Evolutionary conservation across 2,329 filamentous ascomycete genomes (phyloP).

Genomic region (Fusarium longipes): DNA sequence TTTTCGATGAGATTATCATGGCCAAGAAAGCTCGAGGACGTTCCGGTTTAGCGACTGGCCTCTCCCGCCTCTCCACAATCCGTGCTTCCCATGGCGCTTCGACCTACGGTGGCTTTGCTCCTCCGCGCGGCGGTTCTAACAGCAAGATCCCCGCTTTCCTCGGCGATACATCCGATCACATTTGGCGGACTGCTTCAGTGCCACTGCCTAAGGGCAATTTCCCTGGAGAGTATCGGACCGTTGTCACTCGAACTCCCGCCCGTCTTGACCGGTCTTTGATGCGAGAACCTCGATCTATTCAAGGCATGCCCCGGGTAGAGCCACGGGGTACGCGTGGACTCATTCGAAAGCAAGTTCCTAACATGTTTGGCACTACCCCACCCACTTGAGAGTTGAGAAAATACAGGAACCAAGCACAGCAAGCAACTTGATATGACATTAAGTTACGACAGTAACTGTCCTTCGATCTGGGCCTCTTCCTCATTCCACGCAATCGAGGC

Average conservation of each 20-base stretch:
- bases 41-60: constrained; percentile 72
- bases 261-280: constrained; percentile 88
- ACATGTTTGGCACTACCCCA: constrained; percentile 58
- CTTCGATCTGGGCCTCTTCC: background rate
- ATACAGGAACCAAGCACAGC: constrained; percentile 1
- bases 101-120: constrained; percentile 53
- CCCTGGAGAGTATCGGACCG: constrained; percentile 69
- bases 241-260: constrained; percentile 76
- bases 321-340: constrained; percentile 62
- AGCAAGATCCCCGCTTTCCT: constrained; percentile 69
- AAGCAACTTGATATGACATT: background rate
- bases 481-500: constrained; percentile 2
- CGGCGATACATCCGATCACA: constrained; percentile 78
- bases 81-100: constrained; percentile 66
- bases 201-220: constrained; percentile 71
- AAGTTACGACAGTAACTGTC: background rate
- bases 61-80: constrained; percentile 70
- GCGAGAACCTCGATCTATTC: constrained; percentile 90
- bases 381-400: constrained; percentile 48
- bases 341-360: constrained; percentile 67
- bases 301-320: constrained; percentile 79
- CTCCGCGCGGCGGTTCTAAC: constrained; percentile 48
- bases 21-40: constrained; percentile 78
- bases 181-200: constrained; percentile 77
- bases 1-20: constrained; percentile 87